Percentiles rank a stretch among this genome's conserved stretches.
Conservation (phyloP, 192 early-diverging fungal genomes). For the Allomyces macrogynus region DNA sequence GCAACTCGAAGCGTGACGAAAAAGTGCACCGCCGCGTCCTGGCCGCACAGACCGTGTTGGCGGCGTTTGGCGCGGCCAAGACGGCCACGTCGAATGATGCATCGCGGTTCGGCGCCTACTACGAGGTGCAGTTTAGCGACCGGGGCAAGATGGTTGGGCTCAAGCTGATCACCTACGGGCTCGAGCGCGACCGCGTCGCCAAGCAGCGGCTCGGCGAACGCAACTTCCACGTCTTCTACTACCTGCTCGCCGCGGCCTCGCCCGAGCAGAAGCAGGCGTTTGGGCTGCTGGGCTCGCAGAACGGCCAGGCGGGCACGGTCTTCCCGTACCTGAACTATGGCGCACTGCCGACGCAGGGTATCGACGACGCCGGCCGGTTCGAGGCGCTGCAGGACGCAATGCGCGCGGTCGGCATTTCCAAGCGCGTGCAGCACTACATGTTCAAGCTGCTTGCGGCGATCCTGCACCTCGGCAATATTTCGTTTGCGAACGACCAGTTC, state of each 20-base stretch:
- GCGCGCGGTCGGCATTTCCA: conserved; percentile 36
- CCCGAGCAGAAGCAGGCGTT: conserved; percentile 44
- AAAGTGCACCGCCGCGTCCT: conserved; percentile 46
- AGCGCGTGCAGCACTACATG: conserved; percentile 50
- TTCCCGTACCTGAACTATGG: conserved; percentile 17
- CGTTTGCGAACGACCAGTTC: conserved; percentile 49
- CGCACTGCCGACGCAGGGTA: conserved; percentile 29
- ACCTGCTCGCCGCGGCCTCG: conserved; percentile 60
- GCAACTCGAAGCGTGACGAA: conserved; percentile 35
- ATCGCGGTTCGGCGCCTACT: conserved; percentile 64
- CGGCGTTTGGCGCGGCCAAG: conserved; percentile 75
- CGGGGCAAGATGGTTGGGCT: conserved; percentile 61
- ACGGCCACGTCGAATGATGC: conserved; percentile 55
- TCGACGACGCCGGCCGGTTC: conserved; percentile 35
- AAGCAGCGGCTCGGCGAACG: conserved; percentile 34
- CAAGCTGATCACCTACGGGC: conserved; percentile 46
- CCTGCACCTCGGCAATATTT: conserved; percentile 72
- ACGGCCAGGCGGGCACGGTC: conserved; percentile 3
- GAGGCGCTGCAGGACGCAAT: conserved; percentile 42
- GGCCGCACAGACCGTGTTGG: conserved; percentile 49
- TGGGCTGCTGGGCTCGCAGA: conserved; percentile 18
- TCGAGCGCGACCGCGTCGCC: conserved; percentile 41
- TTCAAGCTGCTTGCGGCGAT: conserved; percentile 74
- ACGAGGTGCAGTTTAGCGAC: conserved; percentile 79
- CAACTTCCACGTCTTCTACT: conserved; percentile 62